Evolutionary conservation across 139 green algal genomes (phyloP).

Genomic region (Tetradesmus lagerheimii): DNA sequence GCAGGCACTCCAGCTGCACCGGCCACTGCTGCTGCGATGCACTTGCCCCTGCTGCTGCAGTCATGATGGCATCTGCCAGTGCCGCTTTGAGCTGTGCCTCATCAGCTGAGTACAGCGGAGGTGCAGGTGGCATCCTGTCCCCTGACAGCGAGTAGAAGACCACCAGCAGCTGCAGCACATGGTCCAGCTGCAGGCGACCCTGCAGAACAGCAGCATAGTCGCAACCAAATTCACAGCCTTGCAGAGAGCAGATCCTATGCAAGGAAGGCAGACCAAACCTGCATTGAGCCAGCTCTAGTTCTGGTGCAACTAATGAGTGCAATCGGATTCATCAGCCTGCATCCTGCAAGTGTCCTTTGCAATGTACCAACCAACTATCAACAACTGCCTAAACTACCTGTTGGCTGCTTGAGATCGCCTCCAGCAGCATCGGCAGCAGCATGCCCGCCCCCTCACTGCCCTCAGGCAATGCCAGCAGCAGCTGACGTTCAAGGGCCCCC

Average conservation of each 20-base stretch:
- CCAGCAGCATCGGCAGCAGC: slow-evolving; percentile 50
- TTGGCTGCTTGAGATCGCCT: slow-evolving; percentile 41
- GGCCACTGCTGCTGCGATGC: neutral
- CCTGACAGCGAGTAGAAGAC: slow-evolving; percentile 55
- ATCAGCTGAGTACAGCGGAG: slow-evolving; percentile 41
- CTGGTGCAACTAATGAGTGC: too few species aligned
- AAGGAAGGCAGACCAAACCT: too few species aligned
- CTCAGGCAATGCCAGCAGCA: slow-evolving; percentile 47
- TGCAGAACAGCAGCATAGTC: slow-evolving; percentile 6
- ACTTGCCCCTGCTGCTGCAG: neutral
- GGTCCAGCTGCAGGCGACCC: slow-evolving; percentile 38
- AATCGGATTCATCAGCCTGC: too few species aligned
- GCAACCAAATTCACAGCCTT: too few species aligned
- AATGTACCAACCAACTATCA: neutral
- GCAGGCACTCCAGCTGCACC: slow-evolving; percentile 36
- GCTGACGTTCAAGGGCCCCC: slow-evolving; percentile 52
- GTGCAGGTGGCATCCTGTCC: slow-evolving; percentile 23
- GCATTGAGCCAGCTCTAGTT: too few species aligned
- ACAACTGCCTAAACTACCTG: neutral
- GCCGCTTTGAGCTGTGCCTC: slow-evolving; percentile 39
- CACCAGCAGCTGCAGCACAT: slow-evolving; percentile 59
- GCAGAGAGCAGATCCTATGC: too few species aligned
- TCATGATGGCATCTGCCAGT: slow-evolving; percentile 48
- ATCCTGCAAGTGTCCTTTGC: too few species aligned
- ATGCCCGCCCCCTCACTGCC: neutral